Evolutionary conservation across 1,284 basidiomycete genomes (phyloP), one percentile per base, ranked within the genome.

Genomic region (Marasmius fiardii): DNA sequence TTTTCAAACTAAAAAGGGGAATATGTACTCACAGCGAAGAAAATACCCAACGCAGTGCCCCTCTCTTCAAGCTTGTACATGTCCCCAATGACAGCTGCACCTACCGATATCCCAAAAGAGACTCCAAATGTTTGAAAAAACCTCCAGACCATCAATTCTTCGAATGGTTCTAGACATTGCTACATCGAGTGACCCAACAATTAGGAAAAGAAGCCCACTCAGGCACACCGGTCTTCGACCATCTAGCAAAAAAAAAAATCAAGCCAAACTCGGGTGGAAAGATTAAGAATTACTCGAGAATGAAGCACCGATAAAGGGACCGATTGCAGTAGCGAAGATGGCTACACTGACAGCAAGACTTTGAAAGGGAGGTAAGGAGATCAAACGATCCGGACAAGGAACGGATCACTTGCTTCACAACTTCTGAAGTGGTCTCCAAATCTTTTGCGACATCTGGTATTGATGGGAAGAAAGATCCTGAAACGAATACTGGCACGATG

Each of bases 381-480:
- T n/a, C n/a, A 23, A 24, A 7, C 20, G 24, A 35, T 16, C 11
- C n/a, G n/a, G n/a, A n/a, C n/a, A n/a, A n/a, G n/a, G n/a, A n/a
- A n/a, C n/a, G n/a, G n/a, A n/a, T n/a, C 16, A 20, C 12, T 23
- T 43, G 82, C 78, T 81, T 84, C 59, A 90, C 76, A 26, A 85
- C 67, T 3, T 76, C 63, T 1, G 75, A 75, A 0, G 82, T 81
- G 0, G 85, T 79, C 33, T 78, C 55, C 6, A 90, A 70, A 55
- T 90, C 87, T 20, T 70, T 66, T 0, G 84, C 79, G 60, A 91
- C 82, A 54, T 85, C 75, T 0, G 86, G 84, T 44, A 91, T 87
- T 0, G 81, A 79, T 0, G 88, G 88, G 2, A 88, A 75, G 68
- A 90, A 88, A 1, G 83, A 79, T 7, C 83, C 82, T 1, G 83